A percentile compares a stretch with the other conserved stretches of the same genome.
phyloP scores from a whole-genome alignment of 208 protist species.

The Crithidia brevicula region DNA sequence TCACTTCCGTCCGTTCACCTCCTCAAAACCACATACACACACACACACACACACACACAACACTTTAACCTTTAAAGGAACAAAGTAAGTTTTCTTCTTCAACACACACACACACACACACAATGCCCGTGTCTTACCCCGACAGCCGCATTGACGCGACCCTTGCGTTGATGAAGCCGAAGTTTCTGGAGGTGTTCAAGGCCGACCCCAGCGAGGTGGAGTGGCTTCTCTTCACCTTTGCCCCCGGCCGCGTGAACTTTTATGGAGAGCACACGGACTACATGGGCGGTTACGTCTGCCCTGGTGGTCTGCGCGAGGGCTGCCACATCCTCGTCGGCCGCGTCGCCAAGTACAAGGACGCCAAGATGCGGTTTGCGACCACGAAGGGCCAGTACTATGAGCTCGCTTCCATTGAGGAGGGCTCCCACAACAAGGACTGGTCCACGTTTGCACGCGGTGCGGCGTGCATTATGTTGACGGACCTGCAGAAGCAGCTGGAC shows the following conservation, averaged over 20 bases:
- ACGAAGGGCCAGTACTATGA: constrained; percentile 43
- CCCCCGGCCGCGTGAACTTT: constrained; percentile 83
- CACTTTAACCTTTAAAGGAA: too few species aligned
- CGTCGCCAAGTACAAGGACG: constrained; percentile 38
- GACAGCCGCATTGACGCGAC: constrained; percentile 47
- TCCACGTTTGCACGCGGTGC: constrained; percentile 51
- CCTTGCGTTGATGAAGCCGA: constrained; percentile 52
- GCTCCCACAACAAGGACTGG: constrained; percentile 52
- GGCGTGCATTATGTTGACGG: constrained; percentile 40
- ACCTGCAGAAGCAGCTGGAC: constrained; percentile 42
- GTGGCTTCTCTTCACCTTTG: constrained; percentile 61
- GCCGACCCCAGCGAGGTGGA: constrained; percentile 41
- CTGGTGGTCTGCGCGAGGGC: constrained; percentile 50
- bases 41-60: too few species aligned
- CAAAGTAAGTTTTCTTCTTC: neutral
- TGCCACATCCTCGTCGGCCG: constrained; percentile 60
- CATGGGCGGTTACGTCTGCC: constrained; percentile 73
- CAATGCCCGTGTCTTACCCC: constrained; percentile 43
- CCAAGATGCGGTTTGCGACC: constrained; percentile 52
- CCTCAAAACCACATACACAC: too few species aligned
- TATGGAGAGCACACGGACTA: constrained; percentile 91
- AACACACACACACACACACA: too few species aligned
- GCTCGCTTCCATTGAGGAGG: constrained; percentile 36
- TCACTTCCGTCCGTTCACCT: too few species aligned
- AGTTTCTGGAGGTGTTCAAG: constrained; percentile 62